Percentiles rank a stretch among this genome's conserved stretches.
phyloP scores from a whole-genome alignment of 108 stramenopile genomes.

The Poteriospumella lacustris region DNA sequence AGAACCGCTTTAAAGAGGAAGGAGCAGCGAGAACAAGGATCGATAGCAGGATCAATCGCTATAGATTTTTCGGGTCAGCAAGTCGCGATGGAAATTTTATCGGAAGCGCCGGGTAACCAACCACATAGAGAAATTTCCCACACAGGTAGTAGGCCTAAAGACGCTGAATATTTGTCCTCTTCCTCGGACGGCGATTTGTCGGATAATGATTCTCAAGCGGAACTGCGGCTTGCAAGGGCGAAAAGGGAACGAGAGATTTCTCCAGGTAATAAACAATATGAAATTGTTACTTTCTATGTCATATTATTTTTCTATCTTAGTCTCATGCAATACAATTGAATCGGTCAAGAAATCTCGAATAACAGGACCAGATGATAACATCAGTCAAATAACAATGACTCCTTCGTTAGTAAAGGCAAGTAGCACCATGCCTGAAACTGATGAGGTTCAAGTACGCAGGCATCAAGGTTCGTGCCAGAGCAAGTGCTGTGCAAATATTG shows the following conservation, averaged over 20 bases:
- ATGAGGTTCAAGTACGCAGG: slow-evolving; percentile 6
- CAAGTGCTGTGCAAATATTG: slow-evolving; percentile 7
- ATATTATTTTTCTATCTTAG: slow-evolving; percentile 9
- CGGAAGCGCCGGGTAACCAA: slow-evolving; percentile 5
- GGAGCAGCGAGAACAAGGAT: slow-evolving; percentile 6
- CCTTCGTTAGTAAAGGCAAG: slow-evolving; percentile 7
- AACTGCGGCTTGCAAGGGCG: slow-evolving; percentile 5
- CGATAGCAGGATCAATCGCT: slow-evolving; percentile 6
- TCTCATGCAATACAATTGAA: slow-evolving; percentile 8
- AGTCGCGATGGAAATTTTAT: slow-evolving; percentile 8
- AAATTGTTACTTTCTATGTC: slow-evolving; percentile 9
- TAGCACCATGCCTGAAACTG: slow-evolving; percentile 6
- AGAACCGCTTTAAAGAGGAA: slow-evolving; percentile 7
- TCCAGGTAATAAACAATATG: slow-evolving; percentile 8
- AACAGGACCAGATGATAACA: slow-evolving; percentile 7
- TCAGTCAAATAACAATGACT: slow-evolving; percentile 8
- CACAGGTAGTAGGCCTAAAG: slow-evolving; percentile 6
- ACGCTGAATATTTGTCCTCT: slow-evolving; percentile 7
- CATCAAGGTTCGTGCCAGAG: slow-evolving; percentile 6
- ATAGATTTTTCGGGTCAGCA: slow-evolving; percentile 7
- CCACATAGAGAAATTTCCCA: slow-evolving; percentile 7
- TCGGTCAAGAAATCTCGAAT: slow-evolving; percentile 7
- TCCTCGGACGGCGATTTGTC: slow-evolving; percentile 6
- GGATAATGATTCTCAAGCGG: slow-evolving; percentile 7
- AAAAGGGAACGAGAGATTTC: slow-evolving; percentile 7